Percentiles rank a stretch among this genome's conserved stretches.
phyloP scores from a whole-genome alignment of 345 rosid species.

The Noccaea caerulescens region DNA sequence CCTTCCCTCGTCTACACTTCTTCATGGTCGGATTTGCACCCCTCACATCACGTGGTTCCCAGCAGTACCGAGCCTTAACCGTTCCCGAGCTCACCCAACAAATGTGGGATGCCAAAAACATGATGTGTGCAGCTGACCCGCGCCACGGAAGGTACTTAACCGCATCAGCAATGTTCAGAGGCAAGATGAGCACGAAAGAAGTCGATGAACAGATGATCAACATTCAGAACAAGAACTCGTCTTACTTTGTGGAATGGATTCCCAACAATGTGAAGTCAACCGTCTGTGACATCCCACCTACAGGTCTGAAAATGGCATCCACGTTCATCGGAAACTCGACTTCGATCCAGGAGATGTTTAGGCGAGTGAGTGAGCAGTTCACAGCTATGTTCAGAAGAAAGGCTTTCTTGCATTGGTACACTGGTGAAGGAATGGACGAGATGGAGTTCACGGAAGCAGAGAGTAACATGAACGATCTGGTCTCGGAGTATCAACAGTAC shows the following conservation, averaged over 20 bases:
- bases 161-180: constrained; percentile 67
- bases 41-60: constrained; percentile 66
- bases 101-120: constrained; percentile 40
- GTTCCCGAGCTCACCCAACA: constrained; percentile 57
- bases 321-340: constrained; percentile 69
- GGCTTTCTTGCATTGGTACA: constrained; percentile 68
- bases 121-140: constrained; percentile 40
- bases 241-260: constrained; percentile 68
- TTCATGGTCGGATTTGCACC: constrained; percentile 68
- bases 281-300: constrained; percentile 65
- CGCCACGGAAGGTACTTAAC: constrained; percentile 66
- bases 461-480: constrained; percentile 67
- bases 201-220: constrained; percentile 67
- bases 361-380: constrained; percentile 63
- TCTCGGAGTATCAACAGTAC: constrained; percentile 64
- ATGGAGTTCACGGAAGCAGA: constrained; percentile 73
- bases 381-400: constrained; percentile 66
- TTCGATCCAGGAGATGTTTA: constrained; percentile 65
- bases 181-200: constrained; percentile 69
- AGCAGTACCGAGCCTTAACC: constrained; percentile 60
- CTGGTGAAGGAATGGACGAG: constrained; percentile 72
- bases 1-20: constrained; percentile 68
- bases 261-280: constrained; percentile 71
- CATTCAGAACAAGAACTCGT: constrained; percentile 66
- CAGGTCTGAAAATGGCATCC: constrained; percentile 63